These are phyloP conservation scores for Cupressus sempervirens DNA, from an alignment of 75 land plant genomes.

Conservation along the genomic window DNA sequence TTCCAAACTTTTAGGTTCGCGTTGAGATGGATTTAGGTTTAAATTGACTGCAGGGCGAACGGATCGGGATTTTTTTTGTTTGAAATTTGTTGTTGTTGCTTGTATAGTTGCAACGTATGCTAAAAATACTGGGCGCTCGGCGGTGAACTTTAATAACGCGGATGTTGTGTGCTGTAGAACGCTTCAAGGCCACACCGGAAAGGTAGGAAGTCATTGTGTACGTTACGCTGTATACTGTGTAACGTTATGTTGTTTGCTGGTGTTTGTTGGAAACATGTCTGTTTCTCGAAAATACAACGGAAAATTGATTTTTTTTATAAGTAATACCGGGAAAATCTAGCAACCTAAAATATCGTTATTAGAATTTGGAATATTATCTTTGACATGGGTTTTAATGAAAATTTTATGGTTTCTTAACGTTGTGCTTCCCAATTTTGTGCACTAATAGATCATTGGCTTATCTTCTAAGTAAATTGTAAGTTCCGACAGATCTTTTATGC, in stretches of 20 bases:
- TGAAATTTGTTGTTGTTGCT: not conserved
- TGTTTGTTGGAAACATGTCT: too few species aligned
- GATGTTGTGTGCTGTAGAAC: conserved; percentile 81
- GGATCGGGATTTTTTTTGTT: not conserved
- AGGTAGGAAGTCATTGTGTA: conserved; percentile 25
- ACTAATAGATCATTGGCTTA: too few species aligned
- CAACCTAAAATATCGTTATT: not conserved
- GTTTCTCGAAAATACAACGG: not conserved
- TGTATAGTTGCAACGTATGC: conserved; percentile 57
- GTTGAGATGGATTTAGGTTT: not conserved
- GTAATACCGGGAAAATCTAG: not conserved
- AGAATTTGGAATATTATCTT: not conserved
- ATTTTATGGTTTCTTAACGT: not conserved
- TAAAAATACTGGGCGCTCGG: conserved; percentile 32
- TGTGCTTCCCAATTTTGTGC: not conserved
- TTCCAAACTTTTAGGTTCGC: not conserved
- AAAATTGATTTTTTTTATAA: not conserved
- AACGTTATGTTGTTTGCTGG: not conserved
- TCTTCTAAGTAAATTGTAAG: not conserved
- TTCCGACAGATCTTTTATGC: not conserved
- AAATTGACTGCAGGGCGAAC: not conserved
- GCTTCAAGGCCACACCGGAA: conserved; percentile 79
- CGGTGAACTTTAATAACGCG: conserved; percentile 47
- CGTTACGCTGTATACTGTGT: too few species aligned
- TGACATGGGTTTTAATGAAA: not conserved